Evolutionary conservation across 495 filamentous ascomycete genomes (phyloP).

Genomic region (Endocarpon pusillum): DNA sequence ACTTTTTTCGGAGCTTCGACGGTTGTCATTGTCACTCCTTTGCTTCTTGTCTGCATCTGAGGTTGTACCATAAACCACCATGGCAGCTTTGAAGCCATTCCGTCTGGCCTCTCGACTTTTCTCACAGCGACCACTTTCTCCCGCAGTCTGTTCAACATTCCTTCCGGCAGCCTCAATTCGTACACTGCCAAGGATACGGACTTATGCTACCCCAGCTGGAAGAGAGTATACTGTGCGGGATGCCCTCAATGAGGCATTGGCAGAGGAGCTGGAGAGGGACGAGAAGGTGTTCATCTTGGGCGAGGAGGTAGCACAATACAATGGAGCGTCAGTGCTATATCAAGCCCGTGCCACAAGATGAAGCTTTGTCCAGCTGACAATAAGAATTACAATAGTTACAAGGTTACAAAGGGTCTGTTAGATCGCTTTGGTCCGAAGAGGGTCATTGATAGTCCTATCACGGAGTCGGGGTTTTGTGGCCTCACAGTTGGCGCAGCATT

Average conservation of each 20-base stretch:
- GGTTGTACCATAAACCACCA: too few relatives aligned
- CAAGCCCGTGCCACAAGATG: background rate
- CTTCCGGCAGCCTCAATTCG: slow-evolving; percentile 30
- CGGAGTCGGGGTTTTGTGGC: slow-evolving; percentile 86
- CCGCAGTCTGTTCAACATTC: slow-evolving; percentile 33
- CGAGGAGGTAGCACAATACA: slow-evolving; percentile 98
- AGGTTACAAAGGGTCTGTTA: slow-evolving; percentile 91
- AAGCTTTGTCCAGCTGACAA: slow-evolving; percentile 1
- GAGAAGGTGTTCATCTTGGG: slow-evolving; percentile 87
- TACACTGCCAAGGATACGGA: slow-evolving; percentile 24
- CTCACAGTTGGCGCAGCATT: slow-evolving; percentile 87
- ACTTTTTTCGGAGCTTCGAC: too few relatives aligned
- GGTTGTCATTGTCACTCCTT: too few relatives aligned
- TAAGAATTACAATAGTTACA: slow-evolving; percentile 43
- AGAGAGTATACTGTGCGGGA: slow-evolving; percentile 96
- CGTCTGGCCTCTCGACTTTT: slow-evolving; percentile 66
- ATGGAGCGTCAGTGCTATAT: slow-evolving; percentile 56
- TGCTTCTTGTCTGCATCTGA: too few relatives aligned
- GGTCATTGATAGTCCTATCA: slow-evolving; percentile 96
- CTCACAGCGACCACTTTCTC: slow-evolving; percentile 39
- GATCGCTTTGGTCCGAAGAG: slow-evolving; percentile 95
- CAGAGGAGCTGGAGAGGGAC: slow-evolving; percentile 90
- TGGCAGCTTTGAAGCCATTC: slow-evolving; percentile 52
- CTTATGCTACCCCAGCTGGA: slow-evolving; percentile 30
- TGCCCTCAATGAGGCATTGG: slow-evolving; percentile 91